These are phyloP conservation scores for Hygrophorus russula DNA, from an alignment of 768 basidiomycete genomes.

Conservation along the genomic window DNA sequence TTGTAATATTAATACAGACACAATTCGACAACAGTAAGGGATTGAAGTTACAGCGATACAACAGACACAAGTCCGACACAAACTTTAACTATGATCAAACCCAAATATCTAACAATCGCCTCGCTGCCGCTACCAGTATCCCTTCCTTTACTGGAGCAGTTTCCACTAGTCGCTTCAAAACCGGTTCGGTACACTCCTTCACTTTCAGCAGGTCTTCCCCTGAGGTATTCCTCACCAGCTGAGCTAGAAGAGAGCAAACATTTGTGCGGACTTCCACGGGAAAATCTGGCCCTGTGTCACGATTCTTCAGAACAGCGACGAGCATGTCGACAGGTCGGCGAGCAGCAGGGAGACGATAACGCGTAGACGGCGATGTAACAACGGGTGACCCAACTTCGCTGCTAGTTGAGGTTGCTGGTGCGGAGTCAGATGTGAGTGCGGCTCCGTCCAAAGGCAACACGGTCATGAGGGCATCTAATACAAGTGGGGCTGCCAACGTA, in stretches of 20 bases:
- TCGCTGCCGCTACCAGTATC: constrained; percentile 27
- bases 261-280: constrained; percentile 73
- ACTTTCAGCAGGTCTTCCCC: constrained; percentile 37
- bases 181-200: constrained; percentile 37
- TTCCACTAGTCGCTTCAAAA: constrained; percentile 40
- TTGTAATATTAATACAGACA: neutral
- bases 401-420: constrained; percentile 19
- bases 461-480: constrained; percentile 46
- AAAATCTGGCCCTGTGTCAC: constrained; percentile 42
- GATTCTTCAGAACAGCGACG: constrained; percentile 42
- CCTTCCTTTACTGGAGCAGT: constrained; percentile 27
- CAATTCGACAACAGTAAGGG: neutral
- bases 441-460: constrained; percentile 34
- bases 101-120: constrained; percentile 31
- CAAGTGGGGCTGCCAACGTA: constrained; percentile 39
- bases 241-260: constrained; percentile 59
- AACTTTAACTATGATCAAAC: constrained; percentile 12
- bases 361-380: constrained; percentile 28
- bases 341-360: constrained; percentile 30
- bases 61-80: neutral
- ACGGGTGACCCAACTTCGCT: constrained; percentile 39
- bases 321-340: constrained; percentile 61
- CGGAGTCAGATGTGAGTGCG: constrained; percentile 17
- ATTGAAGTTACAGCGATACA: no score
- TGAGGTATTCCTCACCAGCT: constrained; percentile 43